A percentile compares a stretch with the other conserved stretches of the same genome.
Evolutionary conservation across 2,329 filamentous ascomycete genomes (phyloP).

Genomic region (Colletotrichum sp.): DNA sequence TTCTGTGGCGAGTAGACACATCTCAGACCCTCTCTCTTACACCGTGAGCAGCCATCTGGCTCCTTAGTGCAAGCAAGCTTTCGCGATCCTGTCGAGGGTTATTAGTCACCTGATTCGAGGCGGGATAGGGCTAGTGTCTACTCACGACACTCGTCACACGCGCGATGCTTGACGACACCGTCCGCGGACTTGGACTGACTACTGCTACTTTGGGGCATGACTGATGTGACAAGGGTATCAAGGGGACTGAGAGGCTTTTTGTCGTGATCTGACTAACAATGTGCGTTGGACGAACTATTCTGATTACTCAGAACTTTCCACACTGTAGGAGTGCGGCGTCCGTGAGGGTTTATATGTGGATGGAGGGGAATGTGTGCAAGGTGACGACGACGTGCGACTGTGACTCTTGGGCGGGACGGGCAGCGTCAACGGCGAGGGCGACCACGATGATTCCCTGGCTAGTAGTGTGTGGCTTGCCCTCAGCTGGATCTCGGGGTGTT

Average conservation of each 20-base stretch:
- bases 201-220: slow-evolving; percentile 18
- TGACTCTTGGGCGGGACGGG: background rate
- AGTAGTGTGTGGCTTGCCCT: slow-evolving; percentile 7
- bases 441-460: background rate
- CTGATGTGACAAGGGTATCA: background rate
- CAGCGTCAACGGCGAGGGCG: background rate
- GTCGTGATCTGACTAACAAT: slow-evolving; percentile 4
- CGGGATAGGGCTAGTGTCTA: slow-evolving; percentile 17
- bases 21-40: slow-evolving; percentile 57
- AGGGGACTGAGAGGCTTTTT: background rate
- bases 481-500: slow-evolving; percentile 11
- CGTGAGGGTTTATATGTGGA: slow-evolving; percentile 5
- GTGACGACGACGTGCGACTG: background rate
- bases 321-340: background rate
- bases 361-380: background rate
- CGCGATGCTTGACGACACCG: slow-evolving; percentile 56
- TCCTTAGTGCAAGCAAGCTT: slow-evolving; percentile 73
- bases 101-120: slow-evolving; percentile 4
- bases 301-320: slow-evolving; percentile 10
- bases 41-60: slow-evolving; percentile 62
- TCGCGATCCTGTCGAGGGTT: slow-evolving; percentile 53
- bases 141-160: slow-evolving; percentile 73
- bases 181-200: slow-evolving; percentile 14
- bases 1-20: slow-evolving; percentile 71
- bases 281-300: background rate